Base-by-base conservation (phyloP, 305 asterid species). In the Fraxinus platypoda region DNA sequence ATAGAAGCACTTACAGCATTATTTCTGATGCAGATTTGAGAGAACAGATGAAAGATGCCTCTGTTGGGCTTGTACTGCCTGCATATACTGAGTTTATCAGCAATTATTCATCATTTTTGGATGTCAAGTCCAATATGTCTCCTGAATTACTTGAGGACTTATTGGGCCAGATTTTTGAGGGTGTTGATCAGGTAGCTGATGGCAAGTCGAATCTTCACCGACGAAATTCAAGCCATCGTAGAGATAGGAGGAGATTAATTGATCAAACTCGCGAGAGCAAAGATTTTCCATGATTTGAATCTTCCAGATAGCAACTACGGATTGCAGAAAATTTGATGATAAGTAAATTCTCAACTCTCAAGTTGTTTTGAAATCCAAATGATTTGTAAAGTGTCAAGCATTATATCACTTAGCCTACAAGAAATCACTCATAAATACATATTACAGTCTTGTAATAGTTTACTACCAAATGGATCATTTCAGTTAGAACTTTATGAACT, bases 11-110 rank as follows among this genome's bases (percentile, higher is more conserved):
- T 49, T 92, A 91, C 77, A 86, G 84, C 78, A 94, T 94, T 79
- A 91, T 93, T 25, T 90, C 93, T 46, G 98, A 94, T 86, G 89
- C 90, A 1, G 97, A 89, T 76, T 91, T 94, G 89, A 91, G 96
- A 80, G 94, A 92, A 19, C 98, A 93, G 68, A 93, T 94, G 74
- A 93, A 88, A 85, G 91, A 85, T 46, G 91, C 94, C n/a, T 84
- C 95, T 1, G 33, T 91, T 19, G 83, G 84, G 87, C 78, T 90
- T 6, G 87, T 94, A 12, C 75, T 93, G 85, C 95, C 97, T 1
- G 87, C 81, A 0, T 94, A 93, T 83, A 19, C 83, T 0, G 92
- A 91, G 37, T 93, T 94, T 82, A 78, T 86, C 85, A 75, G 81
- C 0, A 37, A 87, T 3, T 81, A 89, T 84, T 80, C 88, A 0